Conservation (phyloP, 1,139 yeast species). For the Geotrichum histeridarum region DNA sequence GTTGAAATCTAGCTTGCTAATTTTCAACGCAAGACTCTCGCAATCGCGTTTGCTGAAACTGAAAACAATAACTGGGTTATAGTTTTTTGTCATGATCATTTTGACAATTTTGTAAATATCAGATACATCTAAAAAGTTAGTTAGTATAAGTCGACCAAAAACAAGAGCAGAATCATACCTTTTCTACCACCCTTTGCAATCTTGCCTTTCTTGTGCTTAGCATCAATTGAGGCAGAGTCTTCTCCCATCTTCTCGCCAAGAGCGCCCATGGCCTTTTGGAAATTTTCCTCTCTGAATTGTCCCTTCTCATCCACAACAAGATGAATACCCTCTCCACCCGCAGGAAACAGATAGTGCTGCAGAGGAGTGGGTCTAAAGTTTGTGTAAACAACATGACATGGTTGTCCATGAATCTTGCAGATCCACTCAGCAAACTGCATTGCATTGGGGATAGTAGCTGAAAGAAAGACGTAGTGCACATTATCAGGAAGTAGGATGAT, state of each 20-base stretch:
- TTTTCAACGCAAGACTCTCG: slow-evolving; percentile 85
- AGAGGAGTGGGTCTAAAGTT: slow-evolving; percentile 98
- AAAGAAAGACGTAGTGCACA: slow-evolving; percentile 77
- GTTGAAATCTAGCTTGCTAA: slow-evolving; percentile 92
- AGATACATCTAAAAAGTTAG: slow-evolving; percentile 32
- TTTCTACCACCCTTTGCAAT: slow-evolving; percentile 86
- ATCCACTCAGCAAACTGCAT: slow-evolving; percentile 99
- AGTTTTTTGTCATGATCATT: slow-evolving; percentile 93
- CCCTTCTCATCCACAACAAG: slow-evolving; percentile 97
- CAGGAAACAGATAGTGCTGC: slow-evolving; percentile 94
- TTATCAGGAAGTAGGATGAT: slow-evolving; percentile 95
- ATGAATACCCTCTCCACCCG: slow-evolving; percentile 96
- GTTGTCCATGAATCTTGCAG: slow-evolving; percentile 88
- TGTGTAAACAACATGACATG: slow-evolving; percentile 97
- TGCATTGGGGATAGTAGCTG: slow-evolving; percentile 97
- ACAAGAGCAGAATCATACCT: slow-evolving; percentile 29
- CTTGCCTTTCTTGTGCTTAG: slow-evolving; percentile 57
- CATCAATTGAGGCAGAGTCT: slow-evolving; percentile 47
- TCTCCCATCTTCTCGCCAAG: slow-evolving; percentile 80
- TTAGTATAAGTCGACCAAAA: background rate
- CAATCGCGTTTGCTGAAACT: slow-evolving; percentile 96
- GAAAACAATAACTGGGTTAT: slow-evolving; percentile 96
- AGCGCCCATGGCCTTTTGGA: slow-evolving; percentile 96
- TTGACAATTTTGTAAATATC: slow-evolving; percentile 96
- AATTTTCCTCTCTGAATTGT: slow-evolving; percentile 90